Conservation (phyloP, 257 asterid species). For the Gentiana macrophylla region DNA sequence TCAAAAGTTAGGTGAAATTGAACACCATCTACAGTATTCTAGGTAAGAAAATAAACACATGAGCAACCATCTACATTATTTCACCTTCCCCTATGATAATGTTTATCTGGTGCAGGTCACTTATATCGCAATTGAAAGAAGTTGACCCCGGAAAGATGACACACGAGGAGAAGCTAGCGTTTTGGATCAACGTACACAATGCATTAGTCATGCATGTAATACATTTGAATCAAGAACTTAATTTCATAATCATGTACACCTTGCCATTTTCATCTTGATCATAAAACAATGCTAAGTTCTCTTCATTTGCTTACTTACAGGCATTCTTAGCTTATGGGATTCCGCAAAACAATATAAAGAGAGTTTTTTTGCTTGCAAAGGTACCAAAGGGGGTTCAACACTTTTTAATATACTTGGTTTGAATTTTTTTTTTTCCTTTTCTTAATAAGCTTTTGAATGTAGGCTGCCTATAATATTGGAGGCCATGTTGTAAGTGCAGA, state of each 20-base stretch:
- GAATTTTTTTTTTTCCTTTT: neutral
- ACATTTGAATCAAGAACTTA: neutral
- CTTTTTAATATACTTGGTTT: neutral
- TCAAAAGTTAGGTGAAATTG: constrained; percentile 66
- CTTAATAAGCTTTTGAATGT: constrained; percentile 18
- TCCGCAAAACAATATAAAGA: constrained; percentile 80
- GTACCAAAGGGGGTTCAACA: constrained; percentile 21
- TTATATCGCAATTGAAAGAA: constrained; percentile 77
- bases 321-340: constrained; percentile 90
- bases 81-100: neutral
- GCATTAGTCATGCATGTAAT: constrained; percentile 97
- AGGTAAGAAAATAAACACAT: constrained; percentile 34
- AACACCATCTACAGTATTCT: constrained; percentile 58
- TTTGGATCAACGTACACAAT: constrained; percentile 95
- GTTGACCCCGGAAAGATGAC: constrained; percentile 68
- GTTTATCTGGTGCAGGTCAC: constrained; percentile 42
- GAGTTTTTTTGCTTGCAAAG: constrained; percentile 81
- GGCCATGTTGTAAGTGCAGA: constrained; percentile 92
- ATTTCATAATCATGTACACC: neutral
- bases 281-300: neutral
- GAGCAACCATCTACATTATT: neutral
- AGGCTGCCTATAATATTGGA: constrained; percentile 97
- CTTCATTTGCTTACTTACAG: constrained; percentile 28
- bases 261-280: neutral
- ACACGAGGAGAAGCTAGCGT: constrained; percentile 86